Base-by-base conservation (phyloP, 208 protist genomes). In the Tetramitus jugosus region DNA sequence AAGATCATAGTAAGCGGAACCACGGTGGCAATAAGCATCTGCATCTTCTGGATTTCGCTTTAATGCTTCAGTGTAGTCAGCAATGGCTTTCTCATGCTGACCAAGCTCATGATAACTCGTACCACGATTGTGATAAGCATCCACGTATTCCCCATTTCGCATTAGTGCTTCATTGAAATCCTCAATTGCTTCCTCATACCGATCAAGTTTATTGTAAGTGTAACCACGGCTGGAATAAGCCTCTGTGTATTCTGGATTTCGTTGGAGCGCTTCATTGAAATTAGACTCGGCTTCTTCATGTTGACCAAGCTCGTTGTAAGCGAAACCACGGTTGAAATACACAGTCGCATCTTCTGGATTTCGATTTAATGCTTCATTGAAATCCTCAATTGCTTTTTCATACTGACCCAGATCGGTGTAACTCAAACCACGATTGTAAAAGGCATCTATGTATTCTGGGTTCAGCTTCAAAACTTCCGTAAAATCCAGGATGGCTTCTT, bases 21-120 rank as follows among this genome's bases (percentile, higher is more conserved):
- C 92, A 49, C 91, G 81, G 82, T 95, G 94, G 84, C 94, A 87
- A 61, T 88, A 93, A 20, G 91, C 84, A 77, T 91, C 92, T 52
- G 87, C 52, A 77, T 90, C 91, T 4, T 68, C 71, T 23, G 77
- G 72, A 72, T 94, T 88, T 61, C 93, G 84, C 60, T 85, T 60
- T n/a, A 94, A 85, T 10, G 91, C 91, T 14, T 68, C 76, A 1
- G 80, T 84, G 82, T 92, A 94, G 80, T 92, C 89, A 26, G 39
- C 81, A 46, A 93, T 85, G 3, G 91, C 75, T 40, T 61, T 20
- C 17, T 69, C 29, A 39, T 53, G 26, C 31, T 42, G 0, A 40
- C 29, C 49, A 7, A 53, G 10, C 4, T 35, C 43, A 31, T 61
- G 17, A 33, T 75, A 60, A 76, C 80, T 85, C 56, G 93, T 86